Evolutionary conservation across 192 early-diverging fungal genomes (phyloP).

Genomic region (Coemansia sp.): DNA sequence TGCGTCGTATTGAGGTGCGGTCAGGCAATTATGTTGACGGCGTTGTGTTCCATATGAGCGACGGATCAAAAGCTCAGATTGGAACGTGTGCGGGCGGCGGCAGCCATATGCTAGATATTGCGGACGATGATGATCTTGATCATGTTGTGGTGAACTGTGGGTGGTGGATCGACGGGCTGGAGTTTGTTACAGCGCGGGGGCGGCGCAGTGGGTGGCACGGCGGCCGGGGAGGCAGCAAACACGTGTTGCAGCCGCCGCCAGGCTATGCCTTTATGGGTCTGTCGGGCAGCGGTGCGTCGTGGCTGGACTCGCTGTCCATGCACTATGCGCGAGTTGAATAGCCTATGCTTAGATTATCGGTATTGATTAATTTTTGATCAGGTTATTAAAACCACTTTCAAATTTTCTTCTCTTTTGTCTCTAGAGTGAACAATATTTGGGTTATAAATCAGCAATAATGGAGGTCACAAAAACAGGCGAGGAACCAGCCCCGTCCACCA

Average conservation of each 20-base stretch:
- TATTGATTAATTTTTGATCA: too few relatives aligned
- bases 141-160: slow-evolving; percentile 57
- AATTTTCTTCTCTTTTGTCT: too few relatives aligned
- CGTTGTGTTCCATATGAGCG: slow-evolving; percentile 46
- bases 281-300: slow-evolving; percentile 55
- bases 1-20: slow-evolving; percentile 44
- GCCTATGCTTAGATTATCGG: not conserved
- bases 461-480: too few relatives aligned
- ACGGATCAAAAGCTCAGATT: slow-evolving; percentile 43
- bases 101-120: slow-evolving; percentile 33
- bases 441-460: too few relatives aligned
- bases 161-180: slow-evolving; percentile 63
- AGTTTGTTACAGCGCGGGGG: slow-evolving; percentile 57
- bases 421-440: too few relatives aligned
- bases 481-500: not conserved
- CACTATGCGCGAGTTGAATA: slow-evolving; percentile 39
- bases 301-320: slow-evolving; percentile 59
- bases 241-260: slow-evolving; percentile 52
- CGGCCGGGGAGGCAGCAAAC: slow-evolving; percentile 51
- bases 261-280: slow-evolving; percentile 60
- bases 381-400: too few relatives aligned
- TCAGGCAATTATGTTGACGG: slow-evolving; percentile 58
- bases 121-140: slow-evolving; percentile 53
- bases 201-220: slow-evolving; percentile 60
- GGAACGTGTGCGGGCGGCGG: slow-evolving; percentile 50